These are phyloP conservation scores for Trichoderma asperellum DNA, from an alignment of 2,329 filamentous ascomycete species.

Conservation along the genomic window DNA sequence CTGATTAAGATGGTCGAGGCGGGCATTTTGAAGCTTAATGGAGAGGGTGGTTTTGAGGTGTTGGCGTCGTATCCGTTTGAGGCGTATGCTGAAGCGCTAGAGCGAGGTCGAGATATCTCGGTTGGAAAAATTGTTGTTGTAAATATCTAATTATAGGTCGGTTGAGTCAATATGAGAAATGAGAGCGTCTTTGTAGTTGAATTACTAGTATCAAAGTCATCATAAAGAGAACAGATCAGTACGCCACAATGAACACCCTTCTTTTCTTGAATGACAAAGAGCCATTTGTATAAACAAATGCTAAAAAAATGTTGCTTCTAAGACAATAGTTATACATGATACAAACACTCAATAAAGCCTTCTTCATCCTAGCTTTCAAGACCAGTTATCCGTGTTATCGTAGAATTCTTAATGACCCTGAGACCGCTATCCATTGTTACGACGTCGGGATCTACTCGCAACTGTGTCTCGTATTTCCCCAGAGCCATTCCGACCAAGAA, in stretches of 20 bases:
- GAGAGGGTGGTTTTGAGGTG: constrained; percentile 30
- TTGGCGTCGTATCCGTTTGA: constrained; percentile 17
- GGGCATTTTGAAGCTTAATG: constrained; percentile 30
- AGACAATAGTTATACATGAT: not conserved
- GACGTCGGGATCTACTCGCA: not conserved
- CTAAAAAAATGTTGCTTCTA: not conserved
- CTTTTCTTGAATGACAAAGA: not conserved
- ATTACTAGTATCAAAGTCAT: not conserved
- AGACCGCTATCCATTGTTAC: constrained; percentile 4
- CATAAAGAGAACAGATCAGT: not conserved
- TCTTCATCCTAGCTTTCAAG: not conserved
- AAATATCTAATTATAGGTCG: not conserved
- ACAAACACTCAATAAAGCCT: not conserved
- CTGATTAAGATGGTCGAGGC: constrained; percentile 31
- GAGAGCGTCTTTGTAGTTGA: not conserved
- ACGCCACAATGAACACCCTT: not conserved
- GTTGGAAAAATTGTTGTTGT: constrained; percentile 2
- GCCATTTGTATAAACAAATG: not conserved
- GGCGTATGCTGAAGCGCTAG: not conserved
- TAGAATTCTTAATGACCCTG: constrained; percentile 17
- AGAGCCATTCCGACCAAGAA: constrained; percentile 11
- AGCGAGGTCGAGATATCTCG: not conserved
- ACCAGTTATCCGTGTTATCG: not conserved
- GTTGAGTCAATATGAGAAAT: not conserved
- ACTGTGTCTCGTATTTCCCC: not conserved